Conservation (phyloP, 176 grass and related monocot species). For the Raddia distichophylla region DNA sequence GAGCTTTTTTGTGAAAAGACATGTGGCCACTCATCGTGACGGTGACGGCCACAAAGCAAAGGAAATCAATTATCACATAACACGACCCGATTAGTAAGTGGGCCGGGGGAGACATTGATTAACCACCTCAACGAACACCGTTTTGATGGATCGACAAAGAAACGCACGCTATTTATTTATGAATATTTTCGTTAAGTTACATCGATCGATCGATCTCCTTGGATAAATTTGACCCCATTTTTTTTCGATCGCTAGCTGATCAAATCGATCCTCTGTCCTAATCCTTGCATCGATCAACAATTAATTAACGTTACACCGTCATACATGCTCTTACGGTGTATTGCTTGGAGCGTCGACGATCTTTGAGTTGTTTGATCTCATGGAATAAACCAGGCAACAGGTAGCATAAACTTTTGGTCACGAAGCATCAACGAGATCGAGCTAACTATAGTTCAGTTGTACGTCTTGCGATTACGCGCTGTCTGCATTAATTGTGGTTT, state of each 20-base stretch:
- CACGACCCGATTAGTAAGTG: constrained; percentile 22
- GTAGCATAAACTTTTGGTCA: too few relatives aligned
- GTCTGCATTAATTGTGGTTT: too few relatives aligned
- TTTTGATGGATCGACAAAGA: not conserved
- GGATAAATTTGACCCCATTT: not conserved
- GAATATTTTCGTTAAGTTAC: not conserved
- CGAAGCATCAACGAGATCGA: too few relatives aligned
- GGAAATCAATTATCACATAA: constrained; percentile 27
- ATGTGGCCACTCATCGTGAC: constrained; percentile 24
- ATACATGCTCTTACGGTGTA: too few relatives aligned
- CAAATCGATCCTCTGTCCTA: not conserved
- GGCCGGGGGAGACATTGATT: constrained; percentile 42
- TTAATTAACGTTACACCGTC: too few relatives aligned
- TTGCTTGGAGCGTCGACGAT: too few relatives aligned
- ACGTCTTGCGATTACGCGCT: too few relatives aligned
- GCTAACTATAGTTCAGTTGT: too few relatives aligned
- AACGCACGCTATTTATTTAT: not conserved
- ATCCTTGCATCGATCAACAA: not conserved
- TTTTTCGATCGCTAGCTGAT: not conserved
- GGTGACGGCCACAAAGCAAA: constrained; percentile 22
- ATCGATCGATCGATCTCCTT: not conserved
- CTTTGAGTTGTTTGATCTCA: too few relatives aligned
- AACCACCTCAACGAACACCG: constrained; percentile 43
- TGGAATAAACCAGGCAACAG: too few relatives aligned
- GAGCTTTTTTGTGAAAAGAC: not conserved